Evolutionary conservation across 169 alveolate genomes (phyloP).

Genomic region (Perkinsus olseni): DNA sequence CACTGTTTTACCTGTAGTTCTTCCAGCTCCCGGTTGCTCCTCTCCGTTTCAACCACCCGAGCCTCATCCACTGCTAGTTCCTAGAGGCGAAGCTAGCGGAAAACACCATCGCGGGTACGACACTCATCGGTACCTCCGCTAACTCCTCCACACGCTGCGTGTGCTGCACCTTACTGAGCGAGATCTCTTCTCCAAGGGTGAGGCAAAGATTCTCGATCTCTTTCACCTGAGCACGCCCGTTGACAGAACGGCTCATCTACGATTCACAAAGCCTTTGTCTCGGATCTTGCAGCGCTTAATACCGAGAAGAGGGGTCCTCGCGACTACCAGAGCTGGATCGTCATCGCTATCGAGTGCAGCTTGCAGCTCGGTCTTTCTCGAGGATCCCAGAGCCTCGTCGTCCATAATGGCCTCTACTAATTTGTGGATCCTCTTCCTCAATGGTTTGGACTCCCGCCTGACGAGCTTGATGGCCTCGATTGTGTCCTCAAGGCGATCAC

Average conservation of each 20-base stretch:
- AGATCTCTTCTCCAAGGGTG: too few species aligned
- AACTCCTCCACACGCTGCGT: too few species aligned
- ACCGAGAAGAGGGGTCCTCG: neutral
- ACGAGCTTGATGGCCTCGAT: neutral
- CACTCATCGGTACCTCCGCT: too few species aligned
- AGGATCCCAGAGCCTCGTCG: neutral
- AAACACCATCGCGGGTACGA: too few species aligned
- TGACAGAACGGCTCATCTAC: too few species aligned
- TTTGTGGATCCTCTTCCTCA: neutral
- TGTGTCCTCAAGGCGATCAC: neutral
- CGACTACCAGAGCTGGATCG: neutral
- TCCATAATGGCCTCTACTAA: neutral
- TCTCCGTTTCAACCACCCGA: neutral
- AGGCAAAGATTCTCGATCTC: too few species aligned
- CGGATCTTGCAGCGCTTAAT: too few species aligned
- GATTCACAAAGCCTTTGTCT: too few species aligned
- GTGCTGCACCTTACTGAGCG: too few species aligned
- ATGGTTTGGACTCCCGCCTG: neutral
- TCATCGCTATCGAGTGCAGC: neutral
- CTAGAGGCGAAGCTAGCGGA: neutral
- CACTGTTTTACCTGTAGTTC: neutral
- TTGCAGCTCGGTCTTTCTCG: neutral
- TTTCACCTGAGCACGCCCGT: too few species aligned
- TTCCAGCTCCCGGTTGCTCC: neutral
- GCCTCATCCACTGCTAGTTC: neutral